Base-by-base conservation (phyloP, 2,329 filamentous ascomycete genomes). In the Trichoderma koningiopsis region DNA sequence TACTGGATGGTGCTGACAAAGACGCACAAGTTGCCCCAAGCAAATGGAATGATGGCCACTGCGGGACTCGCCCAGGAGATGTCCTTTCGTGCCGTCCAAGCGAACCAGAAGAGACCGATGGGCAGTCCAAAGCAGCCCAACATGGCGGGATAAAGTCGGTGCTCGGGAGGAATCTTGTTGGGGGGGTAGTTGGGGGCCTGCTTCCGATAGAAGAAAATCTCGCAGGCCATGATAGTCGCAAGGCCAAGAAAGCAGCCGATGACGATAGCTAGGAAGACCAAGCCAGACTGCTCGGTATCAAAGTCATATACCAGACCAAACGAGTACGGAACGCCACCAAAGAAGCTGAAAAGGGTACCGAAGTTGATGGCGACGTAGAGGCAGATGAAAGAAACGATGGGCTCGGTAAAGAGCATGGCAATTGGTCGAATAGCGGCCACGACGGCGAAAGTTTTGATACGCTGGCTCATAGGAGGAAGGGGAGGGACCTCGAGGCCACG, bases 321-420 rank as follows among this genome's bases (percentile, higher is more conserved):
- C 0, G 83, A 81, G 71, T 81, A 85, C 0, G 85, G 84, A 0
- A 86, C 82, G 0, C 80, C 81, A 1, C 82, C 83, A 72, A 87
- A 87, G 79, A 87, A 86, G 56, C 78, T 82, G 71, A 85, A 87
- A 0, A 87, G 77, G 0, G 84, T 84, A 5, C 82, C 85, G 67
- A 87, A 87, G 64, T 83, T 81, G 72, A 82, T 83, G 0, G 84
- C 78, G 0, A 83, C 80, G 72, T 87, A 87, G 0, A 87, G 73
- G 53, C 81, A 83, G 47, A 83, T 76, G 67, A 89, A 87, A 13
- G 84, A 83, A 2, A 90, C 85, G 47, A 91, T 89, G 2, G 89
- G 88, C 73, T 91, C 89, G 1, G 85, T 84, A 52, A 88, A 74
- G 8, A 91, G 81, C 82, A 92, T 88, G 56, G 84, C 82, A 0